phyloP scores from a whole-genome alignment of 192 early-diverging fungal genomes.

The Coemansia sp. region DNA sequence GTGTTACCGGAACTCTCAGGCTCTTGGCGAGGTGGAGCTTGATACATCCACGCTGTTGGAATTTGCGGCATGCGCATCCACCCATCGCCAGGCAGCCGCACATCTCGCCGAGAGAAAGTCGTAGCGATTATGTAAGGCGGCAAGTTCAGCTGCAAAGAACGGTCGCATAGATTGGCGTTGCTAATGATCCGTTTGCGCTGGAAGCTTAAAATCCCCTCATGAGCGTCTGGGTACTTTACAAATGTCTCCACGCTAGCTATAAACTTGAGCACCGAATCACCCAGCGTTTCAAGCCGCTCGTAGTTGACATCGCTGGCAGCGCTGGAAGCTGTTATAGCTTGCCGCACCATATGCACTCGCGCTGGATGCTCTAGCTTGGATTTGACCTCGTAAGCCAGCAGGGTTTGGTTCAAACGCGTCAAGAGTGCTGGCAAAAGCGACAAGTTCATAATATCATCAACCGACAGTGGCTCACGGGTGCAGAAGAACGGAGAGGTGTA shows the following conservation, averaged over 20 bases:
- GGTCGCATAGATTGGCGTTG: conserved; percentile 67
- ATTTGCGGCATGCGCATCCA: conserved; percentile 30
- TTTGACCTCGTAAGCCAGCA: conserved; percentile 54
- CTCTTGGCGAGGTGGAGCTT: neutral
- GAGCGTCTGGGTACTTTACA: conserved; percentile 64
- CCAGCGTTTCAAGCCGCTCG: conserved; percentile 85
- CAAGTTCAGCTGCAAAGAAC: conserved; percentile 56
- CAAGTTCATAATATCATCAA: conserved; percentile 22
- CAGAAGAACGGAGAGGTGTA: conserved; percentile 52
- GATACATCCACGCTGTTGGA: conserved; percentile 24
- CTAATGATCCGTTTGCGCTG: conserved; percentile 70
- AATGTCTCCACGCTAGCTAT: conserved; percentile 71
- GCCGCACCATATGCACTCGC: conserved; percentile 48
- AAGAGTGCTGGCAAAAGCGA: conserved; percentile 65
- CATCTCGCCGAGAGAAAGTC: conserved; percentile 28
- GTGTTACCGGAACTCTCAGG: neutral
- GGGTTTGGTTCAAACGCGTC: conserved; percentile 57
- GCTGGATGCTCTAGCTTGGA: conserved; percentile 41
- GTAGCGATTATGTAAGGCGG: conserved; percentile 56
- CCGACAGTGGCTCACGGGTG: conserved; percentile 21
- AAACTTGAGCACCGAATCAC: conserved; percentile 87
- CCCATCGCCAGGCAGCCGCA: conserved; percentile 31
- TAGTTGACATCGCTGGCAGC: conserved; percentile 70
- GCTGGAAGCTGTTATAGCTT: conserved; percentile 73
- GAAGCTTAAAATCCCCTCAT: conserved; percentile 80